A percentile compares a stretch with the other conserved stretches of the same genome.
Conservation (phyloP, 2,329 filamentous ascomycete genomes). For the Lachnellula suecica region DNA sequence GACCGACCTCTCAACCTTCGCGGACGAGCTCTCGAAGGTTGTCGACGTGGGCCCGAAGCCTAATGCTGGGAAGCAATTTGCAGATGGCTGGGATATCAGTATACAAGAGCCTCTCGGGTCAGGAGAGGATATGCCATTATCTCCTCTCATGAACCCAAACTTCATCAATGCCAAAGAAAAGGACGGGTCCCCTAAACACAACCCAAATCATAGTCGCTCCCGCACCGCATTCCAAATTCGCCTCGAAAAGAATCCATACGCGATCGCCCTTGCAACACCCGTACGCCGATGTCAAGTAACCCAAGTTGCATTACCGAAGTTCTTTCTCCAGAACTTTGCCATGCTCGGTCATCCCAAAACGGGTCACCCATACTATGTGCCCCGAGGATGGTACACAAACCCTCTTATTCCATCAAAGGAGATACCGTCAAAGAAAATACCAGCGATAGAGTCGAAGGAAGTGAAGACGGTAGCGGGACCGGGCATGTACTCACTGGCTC, state of each 20-base stretch:
- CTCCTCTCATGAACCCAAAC: conserved; percentile 46
- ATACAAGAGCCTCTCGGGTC: too few species aligned
- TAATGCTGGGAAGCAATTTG: too few species aligned
- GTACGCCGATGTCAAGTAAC: conserved; percentile 57
- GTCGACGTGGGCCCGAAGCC: neutral
- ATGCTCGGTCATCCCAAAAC: conserved; percentile 55
- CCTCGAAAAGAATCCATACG: conserved; percentile 63
- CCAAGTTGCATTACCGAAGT: conserved; percentile 49
- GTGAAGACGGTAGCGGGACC: neutral
- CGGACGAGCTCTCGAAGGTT: neutral
- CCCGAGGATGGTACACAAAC: conserved; percentile 34
- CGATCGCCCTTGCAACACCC: conserved; percentile 60
- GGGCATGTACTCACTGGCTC: neutral
- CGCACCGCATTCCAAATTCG: conserved; percentile 55
- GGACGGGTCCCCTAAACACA: conserved; percentile 19
- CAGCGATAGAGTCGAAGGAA: neutral
- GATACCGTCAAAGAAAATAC: neutral
- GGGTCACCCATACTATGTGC: conserved; percentile 54
- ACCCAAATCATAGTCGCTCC: conserved; percentile 36
- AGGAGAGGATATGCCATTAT: conserved; percentile 40
- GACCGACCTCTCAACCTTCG: neutral
- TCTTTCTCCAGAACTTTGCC: conserved; percentile 63
- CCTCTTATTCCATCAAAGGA: neutral
- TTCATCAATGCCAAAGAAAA: conserved; percentile 36
- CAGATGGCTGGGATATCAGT: too few species aligned